A percentile compares a stretch with the other conserved stretches of the same genome.
These are phyloP conservation scores for Sambucus nigra DNA, from an alignment of 129 eudicot genomes.

Conservation along the genomic window DNA sequence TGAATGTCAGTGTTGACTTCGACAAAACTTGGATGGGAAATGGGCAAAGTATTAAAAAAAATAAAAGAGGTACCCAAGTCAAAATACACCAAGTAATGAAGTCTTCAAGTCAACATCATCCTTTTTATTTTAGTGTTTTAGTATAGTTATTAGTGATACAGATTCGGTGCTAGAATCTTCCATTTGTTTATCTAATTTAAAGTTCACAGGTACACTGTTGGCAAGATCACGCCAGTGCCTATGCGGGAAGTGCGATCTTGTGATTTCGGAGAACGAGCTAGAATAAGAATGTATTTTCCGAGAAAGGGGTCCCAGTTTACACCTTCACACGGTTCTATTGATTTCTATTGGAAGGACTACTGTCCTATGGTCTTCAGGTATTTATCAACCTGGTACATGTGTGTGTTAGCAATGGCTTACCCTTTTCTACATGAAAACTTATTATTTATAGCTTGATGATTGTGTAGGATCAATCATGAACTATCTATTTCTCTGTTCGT, in stretches of 20 bases:
- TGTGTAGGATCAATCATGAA: conserved; percentile 2
- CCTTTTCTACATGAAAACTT: not conserved
- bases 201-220: conserved; percentile 89
- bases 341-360: conserved; percentile 95
- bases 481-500: not conserved
- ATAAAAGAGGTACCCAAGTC: no score
- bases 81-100: no score
- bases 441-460: not conserved
- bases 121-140: not conserved
- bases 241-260: conserved; percentile 88
- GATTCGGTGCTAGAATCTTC: conserved; percentile 18
- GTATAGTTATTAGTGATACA: not conserved
- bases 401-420: not conserved
- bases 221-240: conserved; percentile 99
- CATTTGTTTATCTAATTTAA: conserved; percentile 32
- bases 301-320: conserved; percentile 83
- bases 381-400: conserved; percentile 10
- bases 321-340: conserved; percentile 80
- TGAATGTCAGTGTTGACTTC: no score
- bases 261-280: conserved; percentile 80
- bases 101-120: no score
- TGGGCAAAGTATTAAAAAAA: no score
- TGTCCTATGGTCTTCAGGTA: conserved; percentile 99
- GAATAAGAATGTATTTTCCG: conserved; percentile 91
- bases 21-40: no score